These are phyloP conservation scores for Phytophthora foliorum DNA, from an alignment of 352 stramenopile species.

Conservation along the genomic window DNA sequence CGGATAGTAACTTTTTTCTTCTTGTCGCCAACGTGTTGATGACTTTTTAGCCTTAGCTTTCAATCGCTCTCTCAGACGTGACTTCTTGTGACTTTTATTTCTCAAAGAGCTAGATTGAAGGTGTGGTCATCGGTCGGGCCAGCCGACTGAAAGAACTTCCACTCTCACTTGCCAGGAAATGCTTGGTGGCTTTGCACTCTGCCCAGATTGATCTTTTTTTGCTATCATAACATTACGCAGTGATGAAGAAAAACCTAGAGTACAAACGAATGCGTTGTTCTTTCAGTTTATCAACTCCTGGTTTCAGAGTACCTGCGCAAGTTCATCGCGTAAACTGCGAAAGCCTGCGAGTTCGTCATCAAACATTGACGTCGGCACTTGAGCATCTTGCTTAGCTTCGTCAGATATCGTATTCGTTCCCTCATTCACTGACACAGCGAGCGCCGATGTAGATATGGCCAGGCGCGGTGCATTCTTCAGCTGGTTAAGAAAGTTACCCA, in stretches of 20 bases:
- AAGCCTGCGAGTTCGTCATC: constrained; percentile 85
- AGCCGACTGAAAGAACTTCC: too few species aligned
- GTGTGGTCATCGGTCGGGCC: too few species aligned
- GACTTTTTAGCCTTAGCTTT: too few species aligned
- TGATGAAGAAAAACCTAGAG: background rate
- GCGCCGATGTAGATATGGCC: constrained; percentile 12
- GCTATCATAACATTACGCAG: background rate
- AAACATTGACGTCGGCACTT: constrained; percentile 47
- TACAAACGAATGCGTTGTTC: constrained; percentile 5
- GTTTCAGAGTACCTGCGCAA: constrained; percentile 47
- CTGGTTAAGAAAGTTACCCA: constrained; percentile 84
- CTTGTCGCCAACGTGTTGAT: too few species aligned
- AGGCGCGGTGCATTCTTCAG: constrained; percentile 82
- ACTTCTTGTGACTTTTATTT: too few species aligned
- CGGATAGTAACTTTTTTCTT: too few species aligned
- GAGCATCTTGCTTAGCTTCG: constrained; percentile 9
- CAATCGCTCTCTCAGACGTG: too few species aligned
- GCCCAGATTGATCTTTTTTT: too few species aligned
- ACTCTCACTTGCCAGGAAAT: too few species aligned
- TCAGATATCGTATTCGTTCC: constrained; percentile 1
- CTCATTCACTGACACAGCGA: background rate
- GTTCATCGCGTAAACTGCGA: constrained; percentile 72
- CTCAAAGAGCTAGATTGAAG: too few species aligned
- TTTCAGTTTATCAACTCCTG: background rate
- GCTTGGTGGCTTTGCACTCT: too few species aligned